Base-by-base conservation (phyloP, 192 early-diverging fungal genomes). In the Irineochytrium annulatum region DNA sequence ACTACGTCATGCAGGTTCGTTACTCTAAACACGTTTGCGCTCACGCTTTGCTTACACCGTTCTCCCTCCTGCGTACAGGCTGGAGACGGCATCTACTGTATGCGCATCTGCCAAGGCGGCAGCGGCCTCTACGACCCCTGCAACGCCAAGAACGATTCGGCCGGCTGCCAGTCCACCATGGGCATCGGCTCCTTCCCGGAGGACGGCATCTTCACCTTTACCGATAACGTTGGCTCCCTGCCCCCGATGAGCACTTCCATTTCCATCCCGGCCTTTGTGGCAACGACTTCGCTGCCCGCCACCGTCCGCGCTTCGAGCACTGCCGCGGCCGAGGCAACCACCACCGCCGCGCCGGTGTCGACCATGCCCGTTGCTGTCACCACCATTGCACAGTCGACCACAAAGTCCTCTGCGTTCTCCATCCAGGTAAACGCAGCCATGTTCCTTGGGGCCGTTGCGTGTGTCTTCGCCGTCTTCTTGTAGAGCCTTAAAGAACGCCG, bases 41-140 rank as follows among this genome's bases (percentile, higher is more conserved):
- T n/a, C n/a, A n/a, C n/a, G n/a, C n/a, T n/a, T n/a, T n/a, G n/a
- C n/a, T n/a, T n/a, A n/a, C n/a, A n/a, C n/a, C n/a, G n/a, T n/a
- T n/a, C n/a, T n/a, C n/a, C n/a, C n/a, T n/a, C n/a, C n/a, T n/a
- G n/a, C 53, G 19, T 20, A 24, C 62, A 63, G 39, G 62, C 57
- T 39, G 62, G 62, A 28, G 28, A 63, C 56, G 62, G 62, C 56
- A 63, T 41, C 58, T 63, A 33, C 48, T 63, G 62, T 39, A 62
- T 63, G 57, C 28, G 62, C 20, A 27, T 63, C n/a, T 63, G 62
- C 48, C 57, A 63, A 17, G 54, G 8, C 19, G 57, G 57, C 30
- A 32, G 24, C 13, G 39, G 37, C 13, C 45, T 59, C 32, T 24
- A 29, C 22, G 57, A 59, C 45, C 57, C 57, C n/a, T 59, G 57